Evolutionary conservation across 768 basidiomycete species (phyloP), one percentile per base, ranked within the genome.

Genomic region (Termitomyces sp.): DNA sequence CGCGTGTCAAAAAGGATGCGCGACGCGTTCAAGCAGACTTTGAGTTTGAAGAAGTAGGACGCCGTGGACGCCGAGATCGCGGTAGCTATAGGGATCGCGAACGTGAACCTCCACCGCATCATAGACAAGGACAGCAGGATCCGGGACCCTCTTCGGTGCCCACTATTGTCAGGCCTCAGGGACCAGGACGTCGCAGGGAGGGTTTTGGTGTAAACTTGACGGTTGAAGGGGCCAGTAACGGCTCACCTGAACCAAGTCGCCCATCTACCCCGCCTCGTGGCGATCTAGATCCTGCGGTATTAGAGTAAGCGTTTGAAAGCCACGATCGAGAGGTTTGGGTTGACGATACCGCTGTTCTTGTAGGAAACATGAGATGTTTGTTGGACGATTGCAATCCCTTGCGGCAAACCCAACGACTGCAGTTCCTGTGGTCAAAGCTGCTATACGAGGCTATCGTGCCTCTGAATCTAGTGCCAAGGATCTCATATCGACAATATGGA

Each of bases 391-490:
- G 55, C 79, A 81, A 55, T 69, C 74, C 0, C 64, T 88, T 22
- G 80, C 86, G 0, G 69, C 79, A 4, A 85, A 88, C 57, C 79
- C 87, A 0, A 71, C 72, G 6, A 79, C 73, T 8, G 87, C 87
- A 0, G 70, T 82, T 2, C 74, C 85, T 14, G 86, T 83, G 0
- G 79, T 89, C 27, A 86, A 84, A 64, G 82, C 90, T 14, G 87
- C 92, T 27, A 81, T 92, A 34, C 86, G 92, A 10, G 84, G 88
- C 29, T 99, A 88, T 72, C 81, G 83, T 26, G 69, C 79, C 2
- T 85, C 85, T 42, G 95, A 99, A 68, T 83, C 85, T 9, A 84
- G 81, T 41, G 90, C 94, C 2, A 79, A 85, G 4, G 96, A 96
- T 69, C 77, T 98, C 60, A 87, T 98, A 51, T 86, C 87, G 41